These are phyloP conservation scores for Carallia brachiata DNA, from an alignment of 345 rosid species.

Conservation along the genomic window DNA sequence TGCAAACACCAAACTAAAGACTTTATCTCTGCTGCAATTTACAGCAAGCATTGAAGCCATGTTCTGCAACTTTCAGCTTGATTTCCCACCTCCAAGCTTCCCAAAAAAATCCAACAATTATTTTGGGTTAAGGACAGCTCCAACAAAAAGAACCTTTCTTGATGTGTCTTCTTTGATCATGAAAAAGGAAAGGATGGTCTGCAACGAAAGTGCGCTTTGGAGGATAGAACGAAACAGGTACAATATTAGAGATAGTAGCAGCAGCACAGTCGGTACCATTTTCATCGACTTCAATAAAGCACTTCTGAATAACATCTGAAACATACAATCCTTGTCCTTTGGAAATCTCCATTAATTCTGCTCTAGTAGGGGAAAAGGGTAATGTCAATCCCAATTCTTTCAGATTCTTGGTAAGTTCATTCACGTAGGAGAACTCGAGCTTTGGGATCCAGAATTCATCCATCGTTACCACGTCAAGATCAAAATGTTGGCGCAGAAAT, in stretches of 20 bases:
- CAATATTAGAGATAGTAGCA: too few species aligned
- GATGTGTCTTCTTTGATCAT: slow-evolving; percentile 13
- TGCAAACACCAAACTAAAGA: too few species aligned
- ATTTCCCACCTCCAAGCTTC: too few species aligned
- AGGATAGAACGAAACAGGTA: not conserved
- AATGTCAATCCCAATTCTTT: slow-evolving; percentile 7
- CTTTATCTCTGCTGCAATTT: too few species aligned
- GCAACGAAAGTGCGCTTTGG: slow-evolving; percentile 9
- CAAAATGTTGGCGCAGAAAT: not conserved
- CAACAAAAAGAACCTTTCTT: slow-evolving; percentile 4
- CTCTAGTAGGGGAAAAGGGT: not conserved
- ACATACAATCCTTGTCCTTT: not conserved
- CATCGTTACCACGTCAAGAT: not conserved
- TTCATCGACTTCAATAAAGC: slow-evolving; percentile 12
- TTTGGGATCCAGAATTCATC: slow-evolving; percentile 10
- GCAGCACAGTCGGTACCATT: slow-evolving; percentile 14
- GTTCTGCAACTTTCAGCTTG: too few species aligned
- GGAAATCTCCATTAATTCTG: not conserved
- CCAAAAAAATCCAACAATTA: too few species aligned
- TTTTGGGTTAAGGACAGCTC: slow-evolving; percentile 5
- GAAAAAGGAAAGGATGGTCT: slow-evolving; percentile 23
- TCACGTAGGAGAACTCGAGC: slow-evolving; percentile 4
- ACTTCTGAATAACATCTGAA: slow-evolving; percentile 13
- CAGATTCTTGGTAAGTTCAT: slow-evolving; percentile 2
- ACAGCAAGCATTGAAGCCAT: too few species aligned